phyloP scores from a whole-genome alignment of 2,329 filamentous ascomycete species.

The Colletotrichum navitas region DNA sequence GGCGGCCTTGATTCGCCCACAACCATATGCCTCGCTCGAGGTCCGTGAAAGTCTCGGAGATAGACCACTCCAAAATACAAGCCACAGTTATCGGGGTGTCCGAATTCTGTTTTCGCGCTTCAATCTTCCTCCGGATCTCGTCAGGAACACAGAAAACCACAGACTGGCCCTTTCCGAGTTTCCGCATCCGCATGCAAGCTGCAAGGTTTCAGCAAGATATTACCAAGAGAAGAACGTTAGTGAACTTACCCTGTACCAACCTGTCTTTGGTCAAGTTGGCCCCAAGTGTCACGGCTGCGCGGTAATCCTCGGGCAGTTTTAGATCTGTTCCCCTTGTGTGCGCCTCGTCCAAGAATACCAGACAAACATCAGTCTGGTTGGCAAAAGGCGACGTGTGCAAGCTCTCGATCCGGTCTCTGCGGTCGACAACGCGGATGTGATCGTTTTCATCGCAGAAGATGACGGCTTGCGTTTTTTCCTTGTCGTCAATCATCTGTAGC shows the following conservation, averaged over 20 bases:
- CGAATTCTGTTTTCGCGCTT: conserved; percentile 24
- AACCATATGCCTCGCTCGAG: conserved; percentile 64
- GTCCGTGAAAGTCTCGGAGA: conserved; percentile 68
- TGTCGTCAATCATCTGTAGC: conserved; percentile 54
- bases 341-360: conserved; percentile 77
- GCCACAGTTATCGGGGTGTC: conserved; percentile 56
- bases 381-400: conserved; percentile 71
- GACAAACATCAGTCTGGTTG: conserved; percentile 67
- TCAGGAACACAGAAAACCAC: conserved; percentile 70
- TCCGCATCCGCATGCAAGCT: conserved; percentile 80
- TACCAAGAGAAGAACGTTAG: too few relatives aligned
- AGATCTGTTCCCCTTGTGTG: conserved; percentile 80
- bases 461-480: conserved; percentile 54
- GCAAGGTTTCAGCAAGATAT: conserved; percentile 1
- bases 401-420: conserved; percentile 57
- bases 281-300: conserved; percentile 77
- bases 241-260: conserved; percentile 71
- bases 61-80: conserved; percentile 71
- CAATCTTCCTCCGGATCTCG: conserved; percentile 70
- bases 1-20: conserved; percentile 71
- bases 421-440: conserved; percentile 66
- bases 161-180: conserved; percentile 75
- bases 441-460: conserved; percentile 72
- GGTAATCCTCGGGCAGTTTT: conserved; percentile 67
- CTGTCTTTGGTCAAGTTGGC: conserved; percentile 75